phyloP scores from a whole-genome alignment of 2,329 filamentous ascomycete species.

The Paecilomyces dactylethromorphus region DNA sequence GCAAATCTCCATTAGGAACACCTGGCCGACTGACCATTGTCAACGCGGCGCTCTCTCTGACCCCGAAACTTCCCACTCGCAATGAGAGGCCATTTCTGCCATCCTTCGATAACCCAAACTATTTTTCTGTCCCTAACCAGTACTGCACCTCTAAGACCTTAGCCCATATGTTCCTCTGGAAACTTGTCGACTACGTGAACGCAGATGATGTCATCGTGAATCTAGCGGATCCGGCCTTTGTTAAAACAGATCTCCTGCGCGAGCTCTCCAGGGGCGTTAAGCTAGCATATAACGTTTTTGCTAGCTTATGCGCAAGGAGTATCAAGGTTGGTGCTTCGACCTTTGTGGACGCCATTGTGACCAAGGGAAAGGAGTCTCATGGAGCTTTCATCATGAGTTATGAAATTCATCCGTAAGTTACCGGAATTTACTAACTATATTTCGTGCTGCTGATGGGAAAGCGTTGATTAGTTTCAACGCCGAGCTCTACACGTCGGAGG shows the following conservation, averaged over 20 bases:
- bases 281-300: not conserved
- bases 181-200: slow-evolving; percentile 31
- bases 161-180: slow-evolving; percentile 28
- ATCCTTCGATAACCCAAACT: slow-evolving; percentile 14
- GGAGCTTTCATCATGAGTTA: slow-evolving; percentile 47
- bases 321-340: slow-evolving; percentile 37
- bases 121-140: too few species aligned
- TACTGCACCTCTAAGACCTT: not conserved
- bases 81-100: slow-evolving; percentile 14
- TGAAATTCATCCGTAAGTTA: slow-evolving; percentile 25
- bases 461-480: too few species aligned
- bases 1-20: slow-evolving; percentile 2
- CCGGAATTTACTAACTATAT: slow-evolving; percentile 1
- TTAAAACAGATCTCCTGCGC: slow-evolving; percentile 36
- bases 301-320: not conserved
- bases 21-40: slow-evolving; percentile 13
- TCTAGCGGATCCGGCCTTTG: slow-evolving; percentile 40
- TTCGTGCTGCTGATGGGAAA: not conserved
- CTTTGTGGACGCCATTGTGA: slow-evolving; percentile 42
- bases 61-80: slow-evolving; percentile 9
- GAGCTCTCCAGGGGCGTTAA: not conserved
- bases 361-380: slow-evolving; percentile 45
- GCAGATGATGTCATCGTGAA: slow-evolving; percentile 41
- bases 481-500: slow-evolving; percentile 26
- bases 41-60: slow-evolving; percentile 10